Evolutionary conservation across 2,329 filamentous ascomycete genomes (phyloP).

Genomic region (Colletotrichum orbiculare): DNA sequence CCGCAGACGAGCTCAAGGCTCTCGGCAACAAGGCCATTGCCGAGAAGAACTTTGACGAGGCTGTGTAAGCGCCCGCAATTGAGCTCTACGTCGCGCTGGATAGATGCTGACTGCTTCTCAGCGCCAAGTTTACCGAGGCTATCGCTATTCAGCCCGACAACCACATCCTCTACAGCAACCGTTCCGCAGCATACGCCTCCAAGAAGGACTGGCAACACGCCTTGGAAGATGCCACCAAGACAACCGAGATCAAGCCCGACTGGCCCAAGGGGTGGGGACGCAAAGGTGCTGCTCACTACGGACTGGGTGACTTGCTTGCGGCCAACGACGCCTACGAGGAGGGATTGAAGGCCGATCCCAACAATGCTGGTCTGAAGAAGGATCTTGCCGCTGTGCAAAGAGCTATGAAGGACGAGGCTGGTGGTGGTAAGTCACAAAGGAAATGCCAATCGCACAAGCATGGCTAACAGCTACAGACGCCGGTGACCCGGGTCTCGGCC

Average conservation of each 20-base stretch:
- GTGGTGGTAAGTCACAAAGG: conserved; percentile 24
- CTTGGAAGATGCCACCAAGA: conserved; percentile 90
- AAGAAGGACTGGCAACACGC: conserved; percentile 89
- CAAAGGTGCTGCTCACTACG: conserved; percentile 92
- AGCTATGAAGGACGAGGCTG: conserved; percentile 83
- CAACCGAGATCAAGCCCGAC: conserved; percentile 93
- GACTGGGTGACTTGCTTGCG: conserved; percentile 83
- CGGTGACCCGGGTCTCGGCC: conserved; percentile 76
- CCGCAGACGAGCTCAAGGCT: conserved; percentile 87
- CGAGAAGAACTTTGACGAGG: conserved; percentile 95
- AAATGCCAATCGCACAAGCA: rapidly evolving
- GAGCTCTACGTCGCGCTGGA: no score
- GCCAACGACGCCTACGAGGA: conserved; percentile 93
- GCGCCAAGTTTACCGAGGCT: conserved; percentile 93
- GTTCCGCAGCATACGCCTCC: conserved; percentile 88
- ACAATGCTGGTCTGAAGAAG: conserved; percentile 91
- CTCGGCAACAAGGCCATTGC: conserved; percentile 99
- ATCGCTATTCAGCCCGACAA: conserved; percentile 89
- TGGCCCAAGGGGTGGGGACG: conserved; percentile 98
- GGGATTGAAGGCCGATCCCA: conserved; percentile 91
- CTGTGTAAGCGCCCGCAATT: conserved; percentile 75
- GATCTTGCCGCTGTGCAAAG: conserved; percentile 87
- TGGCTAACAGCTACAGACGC: conserved; percentile 43
- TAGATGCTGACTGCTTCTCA: conserved; percentile 50
- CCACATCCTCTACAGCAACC: conserved; percentile 98